A percentile compares a stretch with the other conserved stretches of the same genome.
Conservation (phyloP, 2,329 filamentous ascomycete genomes). For the Botryotinia calthae region DNA sequence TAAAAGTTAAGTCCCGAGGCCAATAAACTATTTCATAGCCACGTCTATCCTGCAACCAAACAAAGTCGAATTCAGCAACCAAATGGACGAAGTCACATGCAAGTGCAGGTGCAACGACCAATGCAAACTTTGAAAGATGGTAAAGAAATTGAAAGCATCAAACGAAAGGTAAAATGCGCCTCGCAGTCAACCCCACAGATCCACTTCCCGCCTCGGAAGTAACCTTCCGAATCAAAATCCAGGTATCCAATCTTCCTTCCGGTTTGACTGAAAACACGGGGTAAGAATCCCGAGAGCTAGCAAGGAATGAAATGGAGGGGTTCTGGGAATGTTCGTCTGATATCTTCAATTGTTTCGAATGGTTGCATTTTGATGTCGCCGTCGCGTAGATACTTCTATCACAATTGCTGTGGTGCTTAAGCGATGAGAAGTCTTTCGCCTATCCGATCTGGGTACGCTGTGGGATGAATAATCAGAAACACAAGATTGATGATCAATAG, state of each 20-base stretch:
- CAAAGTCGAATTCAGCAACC: not conserved
- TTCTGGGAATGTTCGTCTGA: not conserved
- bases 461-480: not conserved
- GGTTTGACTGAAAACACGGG: not conserved
- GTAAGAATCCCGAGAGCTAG: not conserved
- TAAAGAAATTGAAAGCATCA: not conserved
- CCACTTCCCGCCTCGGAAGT: not conserved
- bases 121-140: not conserved
- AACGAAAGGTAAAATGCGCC: not conserved
- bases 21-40: not conserved
- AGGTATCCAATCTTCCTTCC: not conserved
- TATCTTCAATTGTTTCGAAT: not conserved
- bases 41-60: too few species aligned
- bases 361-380: not conserved
- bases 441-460: not conserved
- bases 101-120: not conserved
- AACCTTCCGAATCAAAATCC: not conserved
- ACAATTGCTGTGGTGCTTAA: not conserved
- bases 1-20: too few species aligned
- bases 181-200: conserved; percentile 16
- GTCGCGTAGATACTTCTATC: not conserved
- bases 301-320: not conserved
- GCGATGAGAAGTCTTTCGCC: not conserved
- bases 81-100: not conserved
- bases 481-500: not conserved